A percentile compares a stretch with the other conserved stretches of the same genome.
Evolutionary conservation across 192 early-diverging fungal species (phyloP).

Genomic region (Backusella tuberculispora): DNA sequence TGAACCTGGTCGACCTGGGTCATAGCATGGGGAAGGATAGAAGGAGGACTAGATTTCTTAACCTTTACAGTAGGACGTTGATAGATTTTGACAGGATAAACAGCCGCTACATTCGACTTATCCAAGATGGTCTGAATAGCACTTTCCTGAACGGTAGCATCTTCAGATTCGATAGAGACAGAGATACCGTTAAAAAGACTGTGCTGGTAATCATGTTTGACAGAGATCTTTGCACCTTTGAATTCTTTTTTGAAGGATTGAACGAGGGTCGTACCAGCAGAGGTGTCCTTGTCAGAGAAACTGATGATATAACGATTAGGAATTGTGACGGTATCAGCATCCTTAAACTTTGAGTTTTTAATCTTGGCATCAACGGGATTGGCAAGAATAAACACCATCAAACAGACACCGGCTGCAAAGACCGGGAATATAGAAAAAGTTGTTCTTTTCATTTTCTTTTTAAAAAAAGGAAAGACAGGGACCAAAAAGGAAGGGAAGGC

Average conservation of each 20-base stretch:
- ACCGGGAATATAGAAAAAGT: constrained; percentile 17
- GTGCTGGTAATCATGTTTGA: constrained; percentile 21
- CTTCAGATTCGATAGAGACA: background rate
- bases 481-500: background rate
- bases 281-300: background rate
- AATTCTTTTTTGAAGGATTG: constrained; percentile 13
- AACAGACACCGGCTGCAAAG: constrained; percentile 23
- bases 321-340: background rate
- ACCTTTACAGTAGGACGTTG: constrained; percentile 21
- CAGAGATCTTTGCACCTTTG: constrained; percentile 4
- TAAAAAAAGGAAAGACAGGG: background rate
- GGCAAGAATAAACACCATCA: background rate
- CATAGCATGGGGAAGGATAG: constrained; percentile 46
- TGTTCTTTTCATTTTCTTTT: constrained; percentile 17
- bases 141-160: background rate
- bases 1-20: constrained; percentile 61
- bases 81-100: constrained; percentile 29
- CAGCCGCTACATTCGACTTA: constrained; percentile 1
- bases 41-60: background rate
- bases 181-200: constrained; percentile 33
- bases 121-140: constrained; percentile 18
- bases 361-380: background rate
- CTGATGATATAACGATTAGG: constrained; percentile 22
- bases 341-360: constrained; percentile 1
- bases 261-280: constrained; percentile 4